Evolutionary conservation across 768 basidiomycete genomes (phyloP).

Genomic region (Mycena pura): DNA sequence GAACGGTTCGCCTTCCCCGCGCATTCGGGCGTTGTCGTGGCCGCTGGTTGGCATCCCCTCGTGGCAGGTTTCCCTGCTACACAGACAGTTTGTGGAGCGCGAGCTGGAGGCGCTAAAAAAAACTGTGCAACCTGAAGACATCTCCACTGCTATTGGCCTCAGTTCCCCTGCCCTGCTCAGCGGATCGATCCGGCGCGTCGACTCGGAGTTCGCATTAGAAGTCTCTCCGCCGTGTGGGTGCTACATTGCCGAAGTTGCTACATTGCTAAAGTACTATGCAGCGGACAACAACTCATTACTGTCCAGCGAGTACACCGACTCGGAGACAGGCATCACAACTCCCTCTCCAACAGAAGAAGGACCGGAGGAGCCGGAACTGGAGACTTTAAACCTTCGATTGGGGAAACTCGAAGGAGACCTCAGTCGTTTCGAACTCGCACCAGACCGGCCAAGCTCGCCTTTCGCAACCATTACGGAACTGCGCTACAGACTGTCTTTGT

Average conservation of each 20-base stretch:
- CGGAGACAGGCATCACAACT: background rate
- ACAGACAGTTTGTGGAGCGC: slow-evolving; percentile 51
- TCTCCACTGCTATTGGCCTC: too few relatives aligned
- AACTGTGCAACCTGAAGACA: slow-evolving; percentile 30
- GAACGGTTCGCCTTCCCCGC: slow-evolving; percentile 7
- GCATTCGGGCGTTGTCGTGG: slow-evolving; percentile 16
- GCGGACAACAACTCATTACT: background rate
- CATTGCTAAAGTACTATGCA: background rate
- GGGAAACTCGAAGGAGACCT: too few relatives aligned
- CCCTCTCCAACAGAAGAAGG: background rate
- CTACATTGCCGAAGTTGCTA: background rate
- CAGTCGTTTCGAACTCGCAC: too few relatives aligned
- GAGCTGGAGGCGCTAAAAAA: slow-evolving; percentile 53
- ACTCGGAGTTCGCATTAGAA: background rate
- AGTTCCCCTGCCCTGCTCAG: background rate
- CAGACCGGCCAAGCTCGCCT: slow-evolving; percentile 8
- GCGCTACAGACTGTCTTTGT: slow-evolving; percentile 54
- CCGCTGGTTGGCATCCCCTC: slow-evolving; percentile 13
- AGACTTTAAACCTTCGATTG: too few relatives aligned
- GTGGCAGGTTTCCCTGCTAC: slow-evolving; percentile 38
- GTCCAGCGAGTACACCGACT: background rate
- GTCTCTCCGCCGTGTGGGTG: slow-evolving; percentile 1
- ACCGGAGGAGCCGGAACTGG: too few relatives aligned
- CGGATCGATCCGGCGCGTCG: background rate
- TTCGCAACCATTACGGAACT: slow-evolving; percentile 43